Conservation (phyloP, 2,329 filamentous ascomycete genomes). For the Zasmidium angulare region DNA sequence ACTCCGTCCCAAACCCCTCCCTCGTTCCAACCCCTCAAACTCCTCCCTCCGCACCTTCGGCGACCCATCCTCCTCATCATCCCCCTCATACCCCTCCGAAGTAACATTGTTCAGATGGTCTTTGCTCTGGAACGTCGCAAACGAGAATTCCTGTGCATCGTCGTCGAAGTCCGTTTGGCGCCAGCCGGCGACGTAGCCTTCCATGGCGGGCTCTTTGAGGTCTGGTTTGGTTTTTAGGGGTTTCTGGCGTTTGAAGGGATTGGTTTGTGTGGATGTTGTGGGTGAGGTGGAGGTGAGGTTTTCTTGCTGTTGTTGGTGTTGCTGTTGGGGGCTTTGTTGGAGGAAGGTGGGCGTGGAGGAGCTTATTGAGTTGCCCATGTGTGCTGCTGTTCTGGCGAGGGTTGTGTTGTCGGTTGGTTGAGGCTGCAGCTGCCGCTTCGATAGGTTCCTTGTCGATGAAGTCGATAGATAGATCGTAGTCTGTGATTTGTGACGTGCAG, state of each 20-base stretch:
- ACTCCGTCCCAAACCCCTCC: background rate
- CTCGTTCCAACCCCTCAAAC: background rate
- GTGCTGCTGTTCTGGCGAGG: no score
- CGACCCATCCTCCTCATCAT: constrained; percentile 7
- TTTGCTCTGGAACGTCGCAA: constrained; percentile 6
- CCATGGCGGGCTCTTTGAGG: constrained; percentile 4
- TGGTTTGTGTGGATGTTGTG: background rate
- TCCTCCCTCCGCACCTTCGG: background rate
- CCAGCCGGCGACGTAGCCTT: constrained; percentile 10
- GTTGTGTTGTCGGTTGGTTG: no score
- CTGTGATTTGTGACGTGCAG: no score
- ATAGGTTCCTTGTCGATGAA: no score
- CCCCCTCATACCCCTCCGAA: constrained; percentile 3
- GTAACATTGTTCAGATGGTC: background rate
- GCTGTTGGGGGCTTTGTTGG: no score
- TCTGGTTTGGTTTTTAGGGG: background rate
- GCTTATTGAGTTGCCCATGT: no score
- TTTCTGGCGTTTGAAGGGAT: constrained; percentile 2
- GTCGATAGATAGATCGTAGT: no score
- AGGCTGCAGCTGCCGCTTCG: no score
- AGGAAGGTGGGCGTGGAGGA: no score
- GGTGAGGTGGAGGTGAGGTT: background rate
- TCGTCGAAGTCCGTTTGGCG: constrained; percentile 2
- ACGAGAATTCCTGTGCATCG: constrained; percentile 8
- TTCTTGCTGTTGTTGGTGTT: background rate